Base-by-base conservation (phyloP, 305 asterid genomes). In the Fraxinus xanthoxyloides region DNA sequence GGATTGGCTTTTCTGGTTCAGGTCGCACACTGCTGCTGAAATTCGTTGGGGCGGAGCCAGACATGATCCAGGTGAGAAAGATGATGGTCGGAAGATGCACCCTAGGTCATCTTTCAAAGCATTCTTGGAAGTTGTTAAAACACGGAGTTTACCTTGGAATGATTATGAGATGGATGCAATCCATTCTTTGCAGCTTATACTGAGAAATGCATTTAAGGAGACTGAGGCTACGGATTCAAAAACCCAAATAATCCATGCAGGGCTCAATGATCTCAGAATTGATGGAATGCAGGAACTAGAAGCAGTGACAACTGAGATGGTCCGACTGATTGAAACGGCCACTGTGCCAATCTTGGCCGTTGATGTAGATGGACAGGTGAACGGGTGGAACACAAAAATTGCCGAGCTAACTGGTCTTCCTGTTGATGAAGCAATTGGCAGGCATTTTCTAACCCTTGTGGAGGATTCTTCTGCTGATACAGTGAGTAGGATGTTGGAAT, bases 1-100 rank as follows among this genome's bases (percentile, higher is more conserved):
- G 65, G 99, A 93, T 82, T 93, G 97, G 99, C 94, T 95, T 23
- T 92, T 95, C 87, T 95, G 99, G 99, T 95, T 92, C 84, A 86
- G 99, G 77, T 89, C 97, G 23, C 98, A 93, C 85, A 90, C 98
- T 26, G 99, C 98, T 51, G 91, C 91, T 0, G 98, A 91, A 79
- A 80, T 94, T 61, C 91, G 94, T 24, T 95, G 98, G 98, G 97
- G 97, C 65, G 97, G 99, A 19, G 98, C 97, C 2, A 95, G 93
- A 86, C 98, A 95, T n/a, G 95, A 92, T 73, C 89, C 82, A 0
- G 93, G 88, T 4, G 94, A 92, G 54, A 88, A 89, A 88, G 99
- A 93, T 78, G 97, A 93, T 73, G 97, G 95, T 12, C 83, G 89
- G 83, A 92, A 89, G 88, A 91, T 95, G 97, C 98, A 93, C 80